Evolutionary conservation across 768 basidiomycete genomes (phyloP).

Genomic region (Basidioascus undulatus): DNA sequence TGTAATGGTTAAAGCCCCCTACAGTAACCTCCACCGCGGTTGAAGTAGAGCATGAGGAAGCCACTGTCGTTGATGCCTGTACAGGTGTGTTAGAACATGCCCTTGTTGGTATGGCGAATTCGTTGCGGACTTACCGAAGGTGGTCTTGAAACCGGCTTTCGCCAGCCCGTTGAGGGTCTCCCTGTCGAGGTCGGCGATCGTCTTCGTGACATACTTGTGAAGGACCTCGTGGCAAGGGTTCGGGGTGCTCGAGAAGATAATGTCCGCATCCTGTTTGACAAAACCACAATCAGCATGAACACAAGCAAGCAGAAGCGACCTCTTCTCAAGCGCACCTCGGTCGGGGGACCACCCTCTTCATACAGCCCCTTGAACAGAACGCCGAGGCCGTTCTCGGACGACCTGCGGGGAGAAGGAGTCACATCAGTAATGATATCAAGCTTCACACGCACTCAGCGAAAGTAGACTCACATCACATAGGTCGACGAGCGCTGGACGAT

Average conservation of each 20-base stretch:
- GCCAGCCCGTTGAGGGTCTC: slow-evolving; percentile 28
- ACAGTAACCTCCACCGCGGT: slow-evolving; percentile 12
- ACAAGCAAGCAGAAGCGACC: too few relatives aligned
- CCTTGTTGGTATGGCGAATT: too few relatives aligned
- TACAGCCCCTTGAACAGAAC: not conserved
- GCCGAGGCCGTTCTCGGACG: not conserved
- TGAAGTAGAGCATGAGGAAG: not conserved
- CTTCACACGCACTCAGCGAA: too few relatives aligned
- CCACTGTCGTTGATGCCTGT: too few relatives aligned
- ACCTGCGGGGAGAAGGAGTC: too few relatives aligned
- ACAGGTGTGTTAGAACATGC: too few relatives aligned
- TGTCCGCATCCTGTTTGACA: too few relatives aligned
- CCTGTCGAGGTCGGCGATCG: slow-evolving; percentile 33
- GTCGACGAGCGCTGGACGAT: slow-evolving; percentile 31
- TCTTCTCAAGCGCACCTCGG: too few relatives aligned
- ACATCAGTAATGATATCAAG: too few relatives aligned
- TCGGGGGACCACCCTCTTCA: not conserved
- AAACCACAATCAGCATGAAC: too few relatives aligned
- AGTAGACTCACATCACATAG: slow-evolving; percentile 24
- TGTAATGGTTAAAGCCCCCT: too few relatives aligned
- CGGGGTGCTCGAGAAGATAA: slow-evolving; percentile 27
- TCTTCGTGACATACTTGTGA: slow-evolving; percentile 9
- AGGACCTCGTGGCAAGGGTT: slow-evolving; percentile 13
- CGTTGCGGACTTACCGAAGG: too few relatives aligned
- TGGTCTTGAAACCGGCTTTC: slow-evolving; percentile 36